A percentile compares a stretch with the other conserved stretches of the same genome.
Evolutionary conservation across 1,139 yeast species (phyloP).

Genomic region (Nakaseomyces bracarensis): DNA sequence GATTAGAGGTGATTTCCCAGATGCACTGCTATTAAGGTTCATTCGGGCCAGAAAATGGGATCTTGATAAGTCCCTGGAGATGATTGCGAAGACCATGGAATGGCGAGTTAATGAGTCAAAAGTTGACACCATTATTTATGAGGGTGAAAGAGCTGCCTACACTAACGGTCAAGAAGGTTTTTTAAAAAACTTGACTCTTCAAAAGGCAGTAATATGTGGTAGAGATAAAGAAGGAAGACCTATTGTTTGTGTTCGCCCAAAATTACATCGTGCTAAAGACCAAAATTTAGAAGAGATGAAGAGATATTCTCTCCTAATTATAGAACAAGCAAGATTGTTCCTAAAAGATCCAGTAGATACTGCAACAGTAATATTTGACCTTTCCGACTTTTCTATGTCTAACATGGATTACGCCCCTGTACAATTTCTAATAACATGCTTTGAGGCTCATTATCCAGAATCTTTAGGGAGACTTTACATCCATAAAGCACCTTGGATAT

Average conservation of each 20-base stretch:
- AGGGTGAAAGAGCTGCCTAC: constrained; percentile 48
- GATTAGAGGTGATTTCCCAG: constrained; percentile 62
- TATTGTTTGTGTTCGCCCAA: constrained; percentile 62
- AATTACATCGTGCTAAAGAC: constrained; percentile 60
- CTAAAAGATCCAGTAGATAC: constrained; percentile 60
- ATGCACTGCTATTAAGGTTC: constrained; percentile 57
- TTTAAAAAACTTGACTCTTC: constrained; percentile 37
- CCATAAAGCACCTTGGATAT: constrained; percentile 88
- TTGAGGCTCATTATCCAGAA: constrained; percentile 87
- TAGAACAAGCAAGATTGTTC: constrained; percentile 62
- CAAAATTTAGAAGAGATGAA: constrained; percentile 64
- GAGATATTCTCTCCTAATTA: constrained; percentile 53
- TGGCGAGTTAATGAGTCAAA: constrained; percentile 58
- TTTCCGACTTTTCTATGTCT: constrained; percentile 62
- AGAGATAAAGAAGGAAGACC: constrained; percentile 59
- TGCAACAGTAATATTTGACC: constrained; percentile 66
- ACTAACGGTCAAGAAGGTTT: constrained; percentile 29
- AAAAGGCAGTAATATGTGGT: constrained; percentile 62
- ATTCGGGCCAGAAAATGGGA: constrained; percentile 71
- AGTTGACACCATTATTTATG: constrained; percentile 49
- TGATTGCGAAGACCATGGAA: constrained; percentile 56
- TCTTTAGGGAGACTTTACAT: constrained; percentile 65
- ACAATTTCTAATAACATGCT: constrained; percentile 64
- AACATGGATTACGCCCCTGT: constrained; percentile 83
- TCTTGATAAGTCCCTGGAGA: constrained; percentile 49